Percentiles rank a stretch among this genome's conserved stretches.
Conservation (phyloP, 176 grass and related monocot genomes). For the Ampelocalamus luodianensis region DNA sequence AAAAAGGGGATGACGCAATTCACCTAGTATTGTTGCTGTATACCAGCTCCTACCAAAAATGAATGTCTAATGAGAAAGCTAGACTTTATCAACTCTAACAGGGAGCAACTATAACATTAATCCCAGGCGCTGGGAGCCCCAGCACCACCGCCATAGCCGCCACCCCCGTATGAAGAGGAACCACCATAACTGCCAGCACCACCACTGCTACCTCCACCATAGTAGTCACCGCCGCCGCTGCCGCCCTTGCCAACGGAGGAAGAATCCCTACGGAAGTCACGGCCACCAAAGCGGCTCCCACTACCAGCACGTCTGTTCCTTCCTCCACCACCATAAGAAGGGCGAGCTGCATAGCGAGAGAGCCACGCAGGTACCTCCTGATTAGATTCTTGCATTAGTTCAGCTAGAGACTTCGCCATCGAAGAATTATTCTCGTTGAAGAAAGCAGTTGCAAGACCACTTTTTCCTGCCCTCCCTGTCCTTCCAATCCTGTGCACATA, state of each 20-base stretch:
- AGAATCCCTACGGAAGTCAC: slow-evolving; percentile 76
- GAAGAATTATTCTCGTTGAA: slow-evolving; percentile 81
- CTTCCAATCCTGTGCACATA: slow-evolving; percentile 86
- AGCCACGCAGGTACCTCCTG: slow-evolving; percentile 89
- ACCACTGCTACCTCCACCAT: slow-evolving; percentile 56
- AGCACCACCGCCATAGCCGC: slow-evolving; percentile 56
- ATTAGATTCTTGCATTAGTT: slow-evolving; percentile 89
- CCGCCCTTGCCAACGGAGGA: slow-evolving; percentile 56
- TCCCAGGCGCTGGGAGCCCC: slow-evolving; percentile 81
- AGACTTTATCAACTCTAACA: slow-evolving; percentile 37
- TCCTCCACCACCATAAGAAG: slow-evolving; percentile 59
- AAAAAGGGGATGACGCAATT: slow-evolving; percentile 49
- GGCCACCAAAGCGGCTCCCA: slow-evolving; percentile 66
- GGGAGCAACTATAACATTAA: slow-evolving; percentile 48
- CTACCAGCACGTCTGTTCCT: slow-evolving; percentile 63
- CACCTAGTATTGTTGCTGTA: slow-evolving; percentile 45
- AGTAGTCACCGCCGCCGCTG: slow-evolving; percentile 50
- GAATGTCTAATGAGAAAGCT: slow-evolving; percentile 45
- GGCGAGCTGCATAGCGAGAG: slow-evolving; percentile 66
- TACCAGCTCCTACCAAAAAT: slow-evolving; percentile 66
- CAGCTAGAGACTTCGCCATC: slow-evolving; percentile 61
- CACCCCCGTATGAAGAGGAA: slow-evolving; percentile 59
- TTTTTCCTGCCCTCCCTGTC: slow-evolving; percentile 83
- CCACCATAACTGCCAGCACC: slow-evolving; percentile 50
- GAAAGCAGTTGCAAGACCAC: slow-evolving; percentile 82